phyloP scores from a whole-genome alignment of 2,329 filamentous ascomycete genomes.

The Lasiodiplodia sp. region DNA sequence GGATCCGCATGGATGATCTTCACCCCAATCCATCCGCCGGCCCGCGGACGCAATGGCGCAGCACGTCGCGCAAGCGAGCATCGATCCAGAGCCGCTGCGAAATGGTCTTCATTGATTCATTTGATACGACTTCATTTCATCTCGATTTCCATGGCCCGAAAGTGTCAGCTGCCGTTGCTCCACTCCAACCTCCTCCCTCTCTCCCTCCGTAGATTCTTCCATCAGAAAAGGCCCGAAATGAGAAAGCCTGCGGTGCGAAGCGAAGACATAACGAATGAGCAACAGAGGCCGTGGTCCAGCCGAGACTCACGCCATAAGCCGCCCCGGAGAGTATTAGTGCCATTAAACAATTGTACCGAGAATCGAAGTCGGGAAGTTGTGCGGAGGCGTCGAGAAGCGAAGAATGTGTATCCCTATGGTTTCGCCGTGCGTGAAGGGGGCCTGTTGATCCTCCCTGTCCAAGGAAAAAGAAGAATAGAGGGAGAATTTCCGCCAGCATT shows the following conservation, averaged over 20 bases:
- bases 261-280: conserved; percentile 24
- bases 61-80: conserved; percentile 13
- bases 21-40: conserved; percentile 18
- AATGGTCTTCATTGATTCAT: conserved; percentile 4
- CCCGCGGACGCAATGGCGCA: conserved; percentile 20
- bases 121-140: conserved; percentile 8
- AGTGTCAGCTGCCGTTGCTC: conserved; percentile 21
- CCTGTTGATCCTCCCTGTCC: conserved; percentile 3
- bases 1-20: conserved; percentile 27
- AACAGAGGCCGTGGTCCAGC: conserved; percentile 1
- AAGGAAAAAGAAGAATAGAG: conserved; percentile 24
- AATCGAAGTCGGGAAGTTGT: conserved; percentile 4
- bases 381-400: conserved; percentile 20
- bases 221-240: conserved; percentile 25
- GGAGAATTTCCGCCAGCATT: conserved; percentile 19
- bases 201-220: conserved; percentile 6
- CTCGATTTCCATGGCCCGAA: conserved; percentile 19
- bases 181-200: conserved; percentile 5
- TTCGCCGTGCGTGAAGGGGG: conserved; percentile 17
- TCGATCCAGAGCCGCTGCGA: conserved; percentile 27
- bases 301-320: conserved; percentile 4
- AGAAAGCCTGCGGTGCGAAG: conserved; percentile 24
- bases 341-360: conserved; percentile 29
- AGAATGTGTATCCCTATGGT: conserved; percentile 25
- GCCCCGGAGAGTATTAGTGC: conserved; percentile 17